Conservation (phyloP, 2,329 filamentous ascomycete genomes). For the Nemania diffusa region DNA sequence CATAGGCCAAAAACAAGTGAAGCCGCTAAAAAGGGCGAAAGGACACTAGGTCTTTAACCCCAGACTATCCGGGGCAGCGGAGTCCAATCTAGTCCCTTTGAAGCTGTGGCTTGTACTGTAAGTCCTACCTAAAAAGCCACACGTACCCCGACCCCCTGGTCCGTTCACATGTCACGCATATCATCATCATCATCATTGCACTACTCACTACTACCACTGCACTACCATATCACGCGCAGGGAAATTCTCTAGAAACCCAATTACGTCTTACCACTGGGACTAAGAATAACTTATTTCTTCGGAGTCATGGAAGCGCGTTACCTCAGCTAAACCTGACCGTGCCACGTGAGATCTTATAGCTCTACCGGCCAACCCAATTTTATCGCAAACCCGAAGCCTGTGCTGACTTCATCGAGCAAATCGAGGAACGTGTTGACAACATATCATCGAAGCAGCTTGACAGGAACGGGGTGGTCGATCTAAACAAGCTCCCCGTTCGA, state of each 20-base stretch:
- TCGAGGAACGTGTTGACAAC: neutral
- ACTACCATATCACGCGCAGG: conserved; percentile 23
- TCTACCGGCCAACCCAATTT: neutral
- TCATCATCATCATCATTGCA: neutral
- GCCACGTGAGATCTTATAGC: conserved; percentile 1
- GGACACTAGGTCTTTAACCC: conserved; percentile 12
- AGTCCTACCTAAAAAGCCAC: conserved; percentile 8
- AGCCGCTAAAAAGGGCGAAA: conserved; percentile 22
- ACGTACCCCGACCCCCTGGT: neutral
- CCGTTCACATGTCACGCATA: conserved; percentile 31
- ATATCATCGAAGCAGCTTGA: neutral
- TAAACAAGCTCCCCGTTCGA: neutral
- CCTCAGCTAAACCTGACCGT: neutral
- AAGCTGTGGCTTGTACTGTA: conserved; percentile 27
- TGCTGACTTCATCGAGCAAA: neutral
- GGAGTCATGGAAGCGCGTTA: conserved; percentile 21
- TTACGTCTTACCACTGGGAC: neutral
- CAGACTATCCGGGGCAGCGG: conserved; percentile 32
- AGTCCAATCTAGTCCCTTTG: neutral
- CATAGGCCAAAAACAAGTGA: no score
- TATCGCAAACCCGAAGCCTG: neutral
- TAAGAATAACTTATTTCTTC: neutral
- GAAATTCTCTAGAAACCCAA: conserved; percentile 3
- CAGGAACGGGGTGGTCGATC: neutral
- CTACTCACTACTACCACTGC: neutral